Evolutionary conservation across 2,329 filamentous ascomycete species (phyloP), one percentile per base, ranked within the genome.

Genomic region (Xylariales sp.): DNA sequence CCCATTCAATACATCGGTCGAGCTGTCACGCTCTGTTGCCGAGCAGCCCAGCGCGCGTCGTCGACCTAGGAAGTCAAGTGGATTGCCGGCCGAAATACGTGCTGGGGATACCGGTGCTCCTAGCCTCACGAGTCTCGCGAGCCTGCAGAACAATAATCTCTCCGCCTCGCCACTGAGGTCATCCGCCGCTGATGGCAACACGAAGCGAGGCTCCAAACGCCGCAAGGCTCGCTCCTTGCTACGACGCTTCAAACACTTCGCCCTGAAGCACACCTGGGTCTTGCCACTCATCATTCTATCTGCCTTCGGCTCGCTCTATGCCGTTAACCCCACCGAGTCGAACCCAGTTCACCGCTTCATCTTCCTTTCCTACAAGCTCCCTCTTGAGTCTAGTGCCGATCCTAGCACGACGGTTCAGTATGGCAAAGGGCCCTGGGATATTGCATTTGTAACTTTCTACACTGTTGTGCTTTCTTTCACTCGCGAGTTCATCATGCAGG

Each of bases 401-500:
- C 78, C 81, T 23, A 79, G 80, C 62, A 81, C 83, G 75, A 80
- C 86, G 74, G 67, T 83, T 18, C 92, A 94, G 76, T 98, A 97
- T 82, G 94, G 91, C 79, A 97, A 97, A 80, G 94, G 94, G n/a
- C 85, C 81, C 48, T 91, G 90, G 83, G 94, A 98, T 78, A 84
- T 97, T 62, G 91, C 92, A 50, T 95, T 98, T 75, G 93, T 97
- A 62, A 83, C 84, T 67, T 97, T 97, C 83, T 97, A 97, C 82
- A 95, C 89, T 48, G 83, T 97, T 65, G 91, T 97, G 28, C 86
- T 98, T 68, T 94, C 92, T 69, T 97, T 98, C 79, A 97, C 93
- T 10, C 93, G 94, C 77, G 94, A 98, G 80, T 97, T 97, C 80
- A 86, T 97, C 81, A 97, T 97, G 94, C 94, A 97, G 82, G 90